A percentile compares a stretch with the other conserved stretches of the same genome.
Evolutionary conservation across 2,329 filamentous ascomycete genomes (phyloP).

Genomic region (Davidsoniella australis): DNA sequence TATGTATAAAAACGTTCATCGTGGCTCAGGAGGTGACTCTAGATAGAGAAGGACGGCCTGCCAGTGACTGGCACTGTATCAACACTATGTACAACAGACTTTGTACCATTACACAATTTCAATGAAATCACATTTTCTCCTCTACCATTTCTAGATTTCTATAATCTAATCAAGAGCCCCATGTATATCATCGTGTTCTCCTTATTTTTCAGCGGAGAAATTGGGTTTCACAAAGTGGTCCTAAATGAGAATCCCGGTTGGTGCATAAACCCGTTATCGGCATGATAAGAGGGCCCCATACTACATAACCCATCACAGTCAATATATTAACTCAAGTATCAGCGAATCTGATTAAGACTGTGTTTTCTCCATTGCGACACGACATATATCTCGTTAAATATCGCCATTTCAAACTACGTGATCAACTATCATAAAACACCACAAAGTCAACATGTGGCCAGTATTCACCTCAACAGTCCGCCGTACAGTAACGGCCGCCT

Average conservation of each 20-base stretch:
- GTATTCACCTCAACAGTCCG: neutral
- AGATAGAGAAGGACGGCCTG: too few relatives aligned
- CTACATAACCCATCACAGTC: neutral
- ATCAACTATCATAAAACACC: too few relatives aligned
- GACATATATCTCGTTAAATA: too few relatives aligned
- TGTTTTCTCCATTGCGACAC: too few relatives aligned
- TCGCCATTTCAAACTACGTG: too few relatives aligned
- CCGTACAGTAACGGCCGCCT: neutral
- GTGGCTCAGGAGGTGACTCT: too few relatives aligned
- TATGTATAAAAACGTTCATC: neutral
- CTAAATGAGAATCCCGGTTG: neutral
- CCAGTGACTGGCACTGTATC: too few relatives aligned
- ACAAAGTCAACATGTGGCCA: neutral
- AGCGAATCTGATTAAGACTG: too few relatives aligned
- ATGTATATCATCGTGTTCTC: neutral
- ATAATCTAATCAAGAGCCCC: neutral
- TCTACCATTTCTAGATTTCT: neutral
- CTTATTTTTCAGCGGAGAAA: neutral
- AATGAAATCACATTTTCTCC: neutral
- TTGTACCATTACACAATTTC: slow-evolving; percentile 6
- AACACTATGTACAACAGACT: slow-evolving; percentile 1
- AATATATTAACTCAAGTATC: too few relatives aligned
- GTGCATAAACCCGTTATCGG: slow-evolving; percentile 3
- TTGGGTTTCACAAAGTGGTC: too few relatives aligned
- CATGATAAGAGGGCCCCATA: neutral